phyloP scores from a whole-genome alignment of 2,329 filamentous ascomycete species.

The Aureobasidium sp. region DNA sequence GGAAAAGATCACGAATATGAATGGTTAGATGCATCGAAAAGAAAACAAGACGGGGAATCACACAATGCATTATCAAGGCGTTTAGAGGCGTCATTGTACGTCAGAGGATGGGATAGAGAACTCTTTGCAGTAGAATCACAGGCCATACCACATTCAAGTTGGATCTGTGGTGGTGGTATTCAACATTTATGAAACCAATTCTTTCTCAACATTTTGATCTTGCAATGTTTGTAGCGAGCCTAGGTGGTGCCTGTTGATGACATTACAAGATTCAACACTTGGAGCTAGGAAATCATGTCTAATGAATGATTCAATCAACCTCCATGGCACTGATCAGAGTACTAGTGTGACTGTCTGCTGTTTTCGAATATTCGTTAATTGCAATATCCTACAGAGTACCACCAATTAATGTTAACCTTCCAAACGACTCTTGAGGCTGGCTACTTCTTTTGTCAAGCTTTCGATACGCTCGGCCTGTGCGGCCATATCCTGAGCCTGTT shows the following conservation, averaged over 20 bases:
- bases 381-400: background rate
- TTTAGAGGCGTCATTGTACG: background rate
- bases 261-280: background rate
- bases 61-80: constrained; percentile 7
- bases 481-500: constrained; percentile 23
- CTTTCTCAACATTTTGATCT: background rate
- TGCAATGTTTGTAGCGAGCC: background rate
- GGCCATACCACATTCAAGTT: background rate
- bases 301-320: too few relatives aligned
- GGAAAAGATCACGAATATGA: constrained; percentile 4
- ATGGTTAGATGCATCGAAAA: constrained; percentile 5
- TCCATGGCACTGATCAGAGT: background rate
- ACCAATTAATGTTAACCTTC: constrained; percentile 27
- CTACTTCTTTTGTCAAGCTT: constrained; percentile 72
- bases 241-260: background rate
- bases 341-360: background rate
- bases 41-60: background rate
- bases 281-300: background rate
- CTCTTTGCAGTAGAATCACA: background rate
- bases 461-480: constrained; percentile 67
- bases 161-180: background rate
- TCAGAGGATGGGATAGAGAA: constrained; percentile 1
- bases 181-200: background rate
- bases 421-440: constrained; percentile 71
- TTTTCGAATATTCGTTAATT: background rate